Evolutionary conservation across 805 yeast genomes (phyloP).

Genomic region (Suhomyces tanzawaensis): DNA sequence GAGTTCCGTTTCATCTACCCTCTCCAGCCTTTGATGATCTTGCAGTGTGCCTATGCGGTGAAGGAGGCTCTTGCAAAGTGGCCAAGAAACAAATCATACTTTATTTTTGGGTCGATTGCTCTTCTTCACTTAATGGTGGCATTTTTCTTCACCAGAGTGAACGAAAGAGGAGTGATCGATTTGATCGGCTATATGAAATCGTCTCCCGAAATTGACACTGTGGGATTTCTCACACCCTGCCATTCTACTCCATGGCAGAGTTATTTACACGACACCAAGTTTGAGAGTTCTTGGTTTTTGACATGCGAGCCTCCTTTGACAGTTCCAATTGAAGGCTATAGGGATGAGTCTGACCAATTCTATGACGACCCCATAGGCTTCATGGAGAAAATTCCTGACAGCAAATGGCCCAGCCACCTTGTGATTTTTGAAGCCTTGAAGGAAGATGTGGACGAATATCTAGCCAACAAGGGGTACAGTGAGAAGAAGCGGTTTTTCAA

Average conservation of each 20-base stretch:
- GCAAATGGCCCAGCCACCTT: conserved; percentile 70
- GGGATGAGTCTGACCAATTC: conserved; percentile 85
- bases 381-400: conserved; percentile 53
- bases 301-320: conserved; percentile 90
- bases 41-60: conserved; percentile 40
- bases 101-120: background rate
- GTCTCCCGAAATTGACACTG: conserved; percentile 39
- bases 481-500: conserved; percentile 65
- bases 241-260: conserved; percentile 97
- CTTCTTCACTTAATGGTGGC: conserved; percentile 42
- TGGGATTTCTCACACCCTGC: conserved; percentile 92
- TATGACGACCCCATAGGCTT: conserved; percentile 66
- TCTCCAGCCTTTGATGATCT: conserved; percentile 68
- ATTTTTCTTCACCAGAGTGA: conserved; percentile 56
- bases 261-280: conserved; percentile 60
- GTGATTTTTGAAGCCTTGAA: conserved; percentile 69
- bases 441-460: conserved; percentile 36
- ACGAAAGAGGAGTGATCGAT: conserved; percentile 84
- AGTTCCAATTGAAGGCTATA: conserved; percentile 44
- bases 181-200: conserved; percentile 54
- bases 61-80: background rate
- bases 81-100: background rate
- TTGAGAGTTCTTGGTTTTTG: conserved; percentile 60
- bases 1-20: conserved; percentile 91
- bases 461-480: conserved; percentile 40